Evolutionary conservation across 805 yeast genomes (phyloP), one percentile per base, ranked within the genome.

Genomic region (Metschnikowia santaceciliae): DNA sequence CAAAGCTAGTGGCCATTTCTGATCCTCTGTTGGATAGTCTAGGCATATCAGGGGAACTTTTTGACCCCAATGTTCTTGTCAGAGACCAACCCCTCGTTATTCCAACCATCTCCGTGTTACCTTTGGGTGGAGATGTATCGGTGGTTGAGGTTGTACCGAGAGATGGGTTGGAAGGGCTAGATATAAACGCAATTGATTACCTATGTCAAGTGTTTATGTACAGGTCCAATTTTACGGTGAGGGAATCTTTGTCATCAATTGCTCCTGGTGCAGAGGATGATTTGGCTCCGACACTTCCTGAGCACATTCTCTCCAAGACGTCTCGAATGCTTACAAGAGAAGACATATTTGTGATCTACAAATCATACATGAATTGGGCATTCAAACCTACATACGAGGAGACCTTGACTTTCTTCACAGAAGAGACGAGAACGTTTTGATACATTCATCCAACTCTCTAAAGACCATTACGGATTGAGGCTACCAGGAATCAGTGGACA

Each of bases 181-280:
- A 70, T 42, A 60, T 83, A 15, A 86, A 81, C 46, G 78, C 79
- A 44, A 78, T 86, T 70, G 94, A 89, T 52, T 81, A 80, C 56
- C 82, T 90, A 14, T 72, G 85, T 15, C 60, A 61, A 37, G 53
- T 60, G 17, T 48, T 64, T 41, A 61, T 58, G 58, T 61, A 54
- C 49, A 54, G 58, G 34, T 47, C 62, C 5, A 53, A 55, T 11
- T 84, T 81, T 58, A 76, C 83, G 0, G 61, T 84, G 10, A 49
- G 55, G 0, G 80, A 77, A 19, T 70, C 79, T 2, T 55, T 86
- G 1, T 68, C 73, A 13, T 72, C 79, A 19, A 67, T 92, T 8
- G 96, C 96, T 0, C 91, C 96, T 1, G 97, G 97, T 2, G 96
- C 94, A 0, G 72, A 64, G 2, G 83, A 78, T 2, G 84, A 79